Percentiles rank a stretch among this genome's conserved stretches.
These are phyloP conservation scores for Gonium pectorale DNA, from an alignment of 139 green algal genomes.

Conservation along the genomic window DNA sequence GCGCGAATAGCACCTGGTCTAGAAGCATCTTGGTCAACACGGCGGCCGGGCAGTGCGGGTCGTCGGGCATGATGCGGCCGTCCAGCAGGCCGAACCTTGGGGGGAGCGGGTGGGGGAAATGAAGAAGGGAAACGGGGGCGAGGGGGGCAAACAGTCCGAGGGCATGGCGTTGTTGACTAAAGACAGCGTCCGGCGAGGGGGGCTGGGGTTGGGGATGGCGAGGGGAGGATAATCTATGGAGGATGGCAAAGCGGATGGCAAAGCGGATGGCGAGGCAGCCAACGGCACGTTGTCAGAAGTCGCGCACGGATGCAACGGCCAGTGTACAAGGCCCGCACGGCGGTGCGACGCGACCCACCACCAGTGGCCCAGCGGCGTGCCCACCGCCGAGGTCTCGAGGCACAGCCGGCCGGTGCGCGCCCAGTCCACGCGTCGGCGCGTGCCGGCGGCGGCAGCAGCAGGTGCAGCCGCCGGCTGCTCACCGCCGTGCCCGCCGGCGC, in stretches of 20 bases:
- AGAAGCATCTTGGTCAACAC: slow-evolving; percentile 55
- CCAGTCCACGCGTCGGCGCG: background rate
- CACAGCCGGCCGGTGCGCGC: slow-evolving; percentile 1
- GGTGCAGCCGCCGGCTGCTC: background rate
- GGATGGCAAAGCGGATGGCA: background rate
- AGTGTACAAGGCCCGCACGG: background rate
- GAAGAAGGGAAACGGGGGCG: background rate
- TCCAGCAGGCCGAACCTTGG: slow-evolving; percentile 35
- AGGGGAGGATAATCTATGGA: background rate
- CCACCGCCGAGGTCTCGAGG: slow-evolving; percentile 5
- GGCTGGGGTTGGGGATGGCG: background rate
- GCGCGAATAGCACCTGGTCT: slow-evolving; percentile 66
- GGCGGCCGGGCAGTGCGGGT: slow-evolving; percentile 38
- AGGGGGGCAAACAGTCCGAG: too few relatives aligned
- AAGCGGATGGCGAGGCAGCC: background rate
- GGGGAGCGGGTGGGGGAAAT: background rate
- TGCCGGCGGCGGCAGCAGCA: background rate
- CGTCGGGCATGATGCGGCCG: background rate
- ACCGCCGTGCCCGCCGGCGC: background rate
- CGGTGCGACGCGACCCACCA: background rate
- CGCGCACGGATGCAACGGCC: background rate
- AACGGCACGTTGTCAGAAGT: background rate
- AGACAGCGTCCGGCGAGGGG: too few relatives aligned
- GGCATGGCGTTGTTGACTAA: too few relatives aligned
- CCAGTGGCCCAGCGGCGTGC: slow-evolving; percentile 10